phyloP scores from a whole-genome alignment of 768 basidiomycete species.

The Termitomyces sp. region DNA sequence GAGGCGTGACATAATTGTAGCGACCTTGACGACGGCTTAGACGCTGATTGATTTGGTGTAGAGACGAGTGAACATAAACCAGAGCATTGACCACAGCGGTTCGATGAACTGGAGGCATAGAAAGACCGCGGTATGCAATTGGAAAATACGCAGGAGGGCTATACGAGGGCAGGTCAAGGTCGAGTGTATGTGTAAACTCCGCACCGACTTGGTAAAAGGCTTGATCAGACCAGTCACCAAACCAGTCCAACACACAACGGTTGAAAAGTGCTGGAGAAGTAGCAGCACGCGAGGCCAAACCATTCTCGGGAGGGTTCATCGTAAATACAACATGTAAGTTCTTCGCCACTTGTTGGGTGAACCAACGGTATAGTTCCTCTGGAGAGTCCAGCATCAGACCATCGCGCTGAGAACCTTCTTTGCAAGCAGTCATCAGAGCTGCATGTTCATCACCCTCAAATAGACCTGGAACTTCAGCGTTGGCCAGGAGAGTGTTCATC shows the following conservation, averaged over 20 bases:
- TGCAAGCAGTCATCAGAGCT: conserved; percentile 98
- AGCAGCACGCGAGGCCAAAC: conserved; percentile 90
- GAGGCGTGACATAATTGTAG: conserved; percentile 93
- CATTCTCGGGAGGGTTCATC: conserved; percentile 97
- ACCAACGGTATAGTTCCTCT: conserved; percentile 98
- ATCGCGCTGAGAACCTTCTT: conserved; percentile 98
- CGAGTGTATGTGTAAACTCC: conserved; percentile 93
- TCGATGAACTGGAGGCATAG: conserved; percentile 85
- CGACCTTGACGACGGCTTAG: conserved; percentile 92
- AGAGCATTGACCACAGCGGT: conserved; percentile 90
- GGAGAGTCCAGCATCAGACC: conserved; percentile 97
- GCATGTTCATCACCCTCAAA: conserved; percentile 99
- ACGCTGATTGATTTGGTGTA: conserved; percentile 85
- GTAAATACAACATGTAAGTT: conserved; percentile 99
- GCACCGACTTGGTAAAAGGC: conserved; percentile 97
- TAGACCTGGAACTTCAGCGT: conserved; percentile 99
- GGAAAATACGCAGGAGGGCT: conserved; percentile 80
- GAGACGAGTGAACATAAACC: conserved; percentile 84
- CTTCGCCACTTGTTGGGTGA: conserved; percentile 96
- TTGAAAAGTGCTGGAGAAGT: conserved; percentile 99
- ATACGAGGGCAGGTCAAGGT: conserved; percentile 85
- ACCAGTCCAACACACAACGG: conserved; percentile 99
- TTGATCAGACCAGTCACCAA: conserved; percentile 98
- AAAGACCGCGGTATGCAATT: conserved; percentile 76
- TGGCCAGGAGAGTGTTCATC: conserved; percentile 99